Conservation (phyloP, 2,329 filamentous ascomycete species). For the Fusarium nematophilum region DNA sequence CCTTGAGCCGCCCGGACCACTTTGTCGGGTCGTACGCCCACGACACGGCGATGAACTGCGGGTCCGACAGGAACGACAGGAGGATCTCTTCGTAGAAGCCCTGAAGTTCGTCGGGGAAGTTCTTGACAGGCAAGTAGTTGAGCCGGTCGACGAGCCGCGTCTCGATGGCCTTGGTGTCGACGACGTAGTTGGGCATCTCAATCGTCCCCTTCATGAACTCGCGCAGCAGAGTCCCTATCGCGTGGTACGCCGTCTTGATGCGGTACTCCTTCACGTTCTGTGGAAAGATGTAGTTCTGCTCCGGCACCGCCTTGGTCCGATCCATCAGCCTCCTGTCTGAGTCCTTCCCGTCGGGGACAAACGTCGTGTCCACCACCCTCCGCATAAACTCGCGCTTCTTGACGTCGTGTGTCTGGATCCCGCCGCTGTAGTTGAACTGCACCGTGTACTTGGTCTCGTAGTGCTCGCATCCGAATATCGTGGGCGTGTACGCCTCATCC, state of each 20-base stretch:
- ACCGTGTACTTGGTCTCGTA: constrained; percentile 39
- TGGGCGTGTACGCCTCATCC: constrained; percentile 40
- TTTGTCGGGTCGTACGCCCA: constrained; percentile 36
- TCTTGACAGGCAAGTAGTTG: constrained; percentile 33
- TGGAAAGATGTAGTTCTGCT: constrained; percentile 35
- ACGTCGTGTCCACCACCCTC: constrained; percentile 38
- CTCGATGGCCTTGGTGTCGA: constrained; percentile 30
- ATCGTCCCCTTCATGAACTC: constrained; percentile 40
- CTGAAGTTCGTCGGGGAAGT: constrained; percentile 35
- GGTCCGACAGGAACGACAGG: constrained; percentile 40
- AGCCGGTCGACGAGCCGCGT: constrained; percentile 38
- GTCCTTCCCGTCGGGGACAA: constrained; percentile 20
- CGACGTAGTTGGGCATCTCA: constrained; percentile 31
- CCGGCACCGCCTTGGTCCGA: constrained; percentile 28
- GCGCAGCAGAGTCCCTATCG: constrained; percentile 34
- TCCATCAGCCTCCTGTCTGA: constrained; percentile 33
- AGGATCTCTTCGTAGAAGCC: constrained; percentile 43
- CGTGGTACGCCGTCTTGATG: constrained; percentile 35
- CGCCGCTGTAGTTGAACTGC: constrained; percentile 38
- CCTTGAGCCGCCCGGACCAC: constrained; percentile 19
- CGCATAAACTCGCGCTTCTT: constrained; percentile 25
- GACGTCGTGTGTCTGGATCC: constrained; percentile 32
- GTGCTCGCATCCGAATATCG: constrained; percentile 42
- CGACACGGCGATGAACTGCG: constrained; percentile 40
- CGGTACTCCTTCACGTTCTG: constrained; percentile 34